Percentiles rank a stretch among this genome's conserved stretches.
phyloP scores from a whole-genome alignment of 345 rosid species.

The Psidium guajava region DNA sequence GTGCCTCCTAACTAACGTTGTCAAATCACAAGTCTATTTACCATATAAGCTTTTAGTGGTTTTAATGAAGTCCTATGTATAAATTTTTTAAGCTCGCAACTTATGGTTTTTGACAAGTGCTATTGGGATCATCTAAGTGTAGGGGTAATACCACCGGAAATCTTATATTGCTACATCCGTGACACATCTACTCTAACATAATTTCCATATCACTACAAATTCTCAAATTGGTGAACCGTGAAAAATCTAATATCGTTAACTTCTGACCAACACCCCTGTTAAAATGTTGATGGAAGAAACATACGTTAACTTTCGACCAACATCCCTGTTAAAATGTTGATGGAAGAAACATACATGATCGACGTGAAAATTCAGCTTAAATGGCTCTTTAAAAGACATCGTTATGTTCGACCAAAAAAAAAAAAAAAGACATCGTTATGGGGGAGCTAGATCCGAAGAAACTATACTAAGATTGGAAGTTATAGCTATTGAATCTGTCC shows the following conservation, averaged over 20 bases:
- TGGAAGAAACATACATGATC: neutral
- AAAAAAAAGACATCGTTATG: neutral
- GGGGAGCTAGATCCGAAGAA: neutral
- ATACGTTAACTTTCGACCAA: neutral
- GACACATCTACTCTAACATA: neutral
- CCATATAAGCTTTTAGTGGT: neutral
- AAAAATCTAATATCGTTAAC: neutral
- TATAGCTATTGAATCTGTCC: neutral
- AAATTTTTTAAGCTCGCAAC: neutral
- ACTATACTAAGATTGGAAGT: neutral
- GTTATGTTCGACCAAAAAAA: neutral
- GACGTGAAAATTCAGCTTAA: neutral
- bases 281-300: neutral
- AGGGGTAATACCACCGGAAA: neutral
- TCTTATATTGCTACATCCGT: neutral
- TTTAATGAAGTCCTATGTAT: neutral
- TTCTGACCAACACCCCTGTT: neutral
- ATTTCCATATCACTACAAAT: neutral
- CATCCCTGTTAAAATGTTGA: neutral
- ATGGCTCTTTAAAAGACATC: neutral
- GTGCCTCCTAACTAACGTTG: neutral
- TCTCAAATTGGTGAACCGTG: neutral
- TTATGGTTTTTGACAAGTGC: neutral
- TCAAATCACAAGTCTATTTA: neutral
- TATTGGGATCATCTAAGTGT: neutral